A percentile compares a stretch with the other conserved stretches of the same genome.
phyloP scores from a whole-genome alignment of 768 basidiomycete genomes.

The Tricholoma sp. region DNA sequence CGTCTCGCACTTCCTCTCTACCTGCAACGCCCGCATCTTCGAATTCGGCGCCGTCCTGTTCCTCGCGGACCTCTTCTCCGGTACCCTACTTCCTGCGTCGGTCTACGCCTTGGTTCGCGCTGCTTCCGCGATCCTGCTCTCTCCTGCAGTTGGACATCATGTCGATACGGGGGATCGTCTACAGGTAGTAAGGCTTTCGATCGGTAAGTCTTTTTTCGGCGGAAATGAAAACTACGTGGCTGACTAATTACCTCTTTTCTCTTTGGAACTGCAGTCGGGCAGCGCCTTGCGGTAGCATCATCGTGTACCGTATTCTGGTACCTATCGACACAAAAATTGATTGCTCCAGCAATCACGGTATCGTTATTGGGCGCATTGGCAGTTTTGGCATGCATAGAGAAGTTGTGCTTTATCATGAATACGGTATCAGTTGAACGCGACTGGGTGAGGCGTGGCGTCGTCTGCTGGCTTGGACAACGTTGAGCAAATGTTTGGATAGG shows the following conservation, averaged over 20 bases:
- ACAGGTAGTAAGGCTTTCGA: constrained; percentile 18
- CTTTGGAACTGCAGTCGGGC: constrained; percentile 9
- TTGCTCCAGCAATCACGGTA: background rate
- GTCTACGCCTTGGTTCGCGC: constrained; percentile 22
- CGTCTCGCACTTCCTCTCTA: constrained; percentile 24
- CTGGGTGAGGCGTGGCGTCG: constrained; percentile 16
- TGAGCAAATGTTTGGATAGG: background rate
- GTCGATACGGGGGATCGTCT: constrained; percentile 19
- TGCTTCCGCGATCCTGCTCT: constrained; percentile 16
- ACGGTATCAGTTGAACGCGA: constrained; percentile 23
- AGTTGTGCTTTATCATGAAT: constrained; percentile 22
- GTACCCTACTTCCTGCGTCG: constrained; percentile 22
- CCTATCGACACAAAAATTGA: background rate
- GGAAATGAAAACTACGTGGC: background rate
- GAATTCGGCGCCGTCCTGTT: constrained; percentile 25
- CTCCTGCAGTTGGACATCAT: constrained; percentile 17
- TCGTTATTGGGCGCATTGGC: constrained; percentile 3
- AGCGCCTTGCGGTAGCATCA: constrained; percentile 15
- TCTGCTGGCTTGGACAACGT: background rate
- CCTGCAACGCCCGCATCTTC: constrained; percentile 26
- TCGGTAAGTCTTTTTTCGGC: constrained; percentile 9
- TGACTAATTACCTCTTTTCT: background rate
- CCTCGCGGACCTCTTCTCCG: constrained; percentile 18
- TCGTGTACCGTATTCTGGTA: constrained; percentile 19
- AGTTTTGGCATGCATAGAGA: constrained; percentile 23